Evolutionary conservation across 495 filamentous ascomycete genomes (phyloP).

Genomic region (Tirmania nivea): DNA sequence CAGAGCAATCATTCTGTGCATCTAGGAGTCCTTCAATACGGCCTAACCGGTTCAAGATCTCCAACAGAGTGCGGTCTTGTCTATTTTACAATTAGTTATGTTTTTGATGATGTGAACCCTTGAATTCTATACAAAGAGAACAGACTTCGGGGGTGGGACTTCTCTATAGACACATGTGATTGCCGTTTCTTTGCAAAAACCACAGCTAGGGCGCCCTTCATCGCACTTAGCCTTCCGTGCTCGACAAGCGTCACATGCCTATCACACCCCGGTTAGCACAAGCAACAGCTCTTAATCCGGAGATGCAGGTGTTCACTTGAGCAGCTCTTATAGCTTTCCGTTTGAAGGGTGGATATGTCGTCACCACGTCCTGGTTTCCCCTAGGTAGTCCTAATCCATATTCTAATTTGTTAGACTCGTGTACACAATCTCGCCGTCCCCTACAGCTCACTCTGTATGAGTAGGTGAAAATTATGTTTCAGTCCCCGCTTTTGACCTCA

Average conservation of each 20-base stretch:
- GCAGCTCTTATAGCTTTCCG: constrained; percentile 20
- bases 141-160: constrained; percentile 37
- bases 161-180: constrained; percentile 37
- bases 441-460: no score
- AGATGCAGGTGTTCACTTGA: constrained; percentile 9
- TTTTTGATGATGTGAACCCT: not conserved
- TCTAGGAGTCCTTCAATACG: constrained; percentile 16
- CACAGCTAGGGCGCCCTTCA: constrained; percentile 36
- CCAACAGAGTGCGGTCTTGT: constrained; percentile 19
- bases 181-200: constrained; percentile 36
- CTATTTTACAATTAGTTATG: constrained; percentile 2
- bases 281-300: not conserved
- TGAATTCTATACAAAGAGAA: not conserved
- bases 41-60: constrained; percentile 18
- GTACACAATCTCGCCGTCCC: not conserved
- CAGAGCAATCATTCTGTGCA: not conserved
- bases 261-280: not conserved
- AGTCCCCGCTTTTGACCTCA: no score
- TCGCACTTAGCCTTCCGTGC: constrained; percentile 43
- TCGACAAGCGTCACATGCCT: constrained; percentile 42
- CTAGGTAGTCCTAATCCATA: not conserved
- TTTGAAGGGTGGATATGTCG: constrained; percentile 17
- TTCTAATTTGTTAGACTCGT: not conserved
- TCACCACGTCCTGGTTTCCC: constrained; percentile 9
- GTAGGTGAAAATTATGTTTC: no score